Evolutionary conservation across 2,329 filamentous ascomycete species (phyloP), one percentile per base, ranked within the genome.

Genomic region (Hymenoscyphus linearis): DNA sequence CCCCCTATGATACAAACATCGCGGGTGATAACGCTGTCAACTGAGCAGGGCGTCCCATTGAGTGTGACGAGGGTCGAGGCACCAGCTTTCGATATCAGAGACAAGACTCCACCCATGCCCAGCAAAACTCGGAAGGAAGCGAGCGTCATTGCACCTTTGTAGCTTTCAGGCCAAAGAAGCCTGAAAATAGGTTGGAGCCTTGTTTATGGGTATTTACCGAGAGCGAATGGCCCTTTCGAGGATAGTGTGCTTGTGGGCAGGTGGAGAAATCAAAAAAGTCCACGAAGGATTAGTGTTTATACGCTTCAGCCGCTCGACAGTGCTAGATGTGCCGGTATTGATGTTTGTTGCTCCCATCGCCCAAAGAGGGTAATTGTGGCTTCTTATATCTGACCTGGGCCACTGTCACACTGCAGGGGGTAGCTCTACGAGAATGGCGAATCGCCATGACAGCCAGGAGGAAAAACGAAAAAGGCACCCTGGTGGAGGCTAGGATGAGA

Each of bases 1-100:
- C 77, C 77, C 40, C 78, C 78, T 40, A 80, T 74, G 60, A 80
- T 50, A 36, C 52, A 53, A 26, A 65, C 52, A 58, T 64, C 64
- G 53, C 63, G 58, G 54, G 59, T 55, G 25, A 58, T 22, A 22
- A 57, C 52, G 26, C 34, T 37, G 26, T 62, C 53, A 36, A 57
- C 53, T n/a, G 59, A 52, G 31, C 37, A 60, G 10, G 40, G 13
- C 25, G n/a, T n/a, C 25, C 59, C 59, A 57, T 60, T 60, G 22
- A 58, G 57, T 52, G 47, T 58, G 14, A 60, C 52, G n/a, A 22
- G 22, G 16, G 34, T 37, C 9, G 37, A 50, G 13, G 53, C 59
- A 16, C 52, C 40, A 50, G 52, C 58, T 50, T 36, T 53, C 18
- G 50, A 37, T n/a, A 54, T 50, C 31, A 57, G 44, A 26, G 47